Conservation (phyloP, 2,329 filamentous ascomycete genomes). For the Parastagonospora nodorum region DNA sequence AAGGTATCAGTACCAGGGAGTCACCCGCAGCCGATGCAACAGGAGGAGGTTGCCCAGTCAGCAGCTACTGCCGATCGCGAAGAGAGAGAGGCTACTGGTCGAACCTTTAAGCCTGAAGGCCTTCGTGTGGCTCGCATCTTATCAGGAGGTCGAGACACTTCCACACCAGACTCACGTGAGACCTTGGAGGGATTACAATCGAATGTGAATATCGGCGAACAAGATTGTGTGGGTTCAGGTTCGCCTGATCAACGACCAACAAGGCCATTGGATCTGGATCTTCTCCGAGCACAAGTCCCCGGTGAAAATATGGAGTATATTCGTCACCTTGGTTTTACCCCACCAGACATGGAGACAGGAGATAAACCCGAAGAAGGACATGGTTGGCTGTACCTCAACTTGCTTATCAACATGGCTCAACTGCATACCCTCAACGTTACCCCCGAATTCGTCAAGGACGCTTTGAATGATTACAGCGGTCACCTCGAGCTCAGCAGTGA, state of each 20-base stretch:
- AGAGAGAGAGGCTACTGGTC: slow-evolving; percentile 48
- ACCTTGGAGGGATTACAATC: slow-evolving; percentile 29
- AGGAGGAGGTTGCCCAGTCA: slow-evolving; percentile 62
- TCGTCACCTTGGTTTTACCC: slow-evolving; percentile 71
- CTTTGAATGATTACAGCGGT: slow-evolving; percentile 70
- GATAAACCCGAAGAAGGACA: slow-evolving; percentile 66
- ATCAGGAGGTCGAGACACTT: slow-evolving; percentile 25
- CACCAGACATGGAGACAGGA: slow-evolving; percentile 59
- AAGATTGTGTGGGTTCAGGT: slow-evolving; percentile 37
- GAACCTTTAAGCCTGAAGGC: slow-evolving; percentile 46
- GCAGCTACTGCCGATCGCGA: slow-evolving; percentile 55
- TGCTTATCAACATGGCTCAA: slow-evolving; percentile 81
- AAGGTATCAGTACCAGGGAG: slow-evolving; percentile 55
- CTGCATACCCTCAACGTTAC: slow-evolving; percentile 85
- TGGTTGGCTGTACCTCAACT: slow-evolving; percentile 82
- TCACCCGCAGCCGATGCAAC: slow-evolving; percentile 59
- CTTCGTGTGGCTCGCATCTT: slow-evolving; percentile 54
- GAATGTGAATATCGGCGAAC: slow-evolving; percentile 22
- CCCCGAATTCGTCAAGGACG: slow-evolving; percentile 73
- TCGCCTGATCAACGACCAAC: slow-evolving; percentile 76
- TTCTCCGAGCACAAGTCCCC: slow-evolving; percentile 74
- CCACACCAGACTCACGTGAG: slow-evolving; percentile 4
- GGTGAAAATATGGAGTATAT: slow-evolving; percentile 81
- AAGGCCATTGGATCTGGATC: slow-evolving; percentile 75
- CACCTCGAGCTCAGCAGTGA: slow-evolving; percentile 79